Evolutionary conservation across 2,329 filamentous ascomycete genomes (phyloP).

Genomic region (Phialocephala sp.): DNA sequence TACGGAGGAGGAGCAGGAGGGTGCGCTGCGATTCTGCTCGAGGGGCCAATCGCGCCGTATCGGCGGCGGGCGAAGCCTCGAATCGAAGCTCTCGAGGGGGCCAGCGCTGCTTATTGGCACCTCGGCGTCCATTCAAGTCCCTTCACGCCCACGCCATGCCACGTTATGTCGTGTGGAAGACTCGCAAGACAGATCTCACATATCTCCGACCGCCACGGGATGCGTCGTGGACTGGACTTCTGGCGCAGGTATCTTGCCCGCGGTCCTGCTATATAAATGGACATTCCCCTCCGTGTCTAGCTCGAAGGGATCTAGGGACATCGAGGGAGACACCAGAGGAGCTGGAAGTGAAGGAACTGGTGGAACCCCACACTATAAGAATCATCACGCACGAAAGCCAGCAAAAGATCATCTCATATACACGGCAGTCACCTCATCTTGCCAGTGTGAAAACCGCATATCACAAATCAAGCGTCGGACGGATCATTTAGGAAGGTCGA

Average conservation of each 20-base stretch:
- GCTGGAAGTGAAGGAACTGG: not conserved
- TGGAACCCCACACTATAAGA: not conserved
- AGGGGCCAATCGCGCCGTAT: constrained; percentile 17
- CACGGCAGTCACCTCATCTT: not conserved
- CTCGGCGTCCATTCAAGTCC: not conserved
- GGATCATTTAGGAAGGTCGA: constrained; percentile 9
- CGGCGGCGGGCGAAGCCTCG: constrained; percentile 10
- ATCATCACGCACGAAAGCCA: not conserved
- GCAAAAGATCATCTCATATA: constrained; percentile 10
- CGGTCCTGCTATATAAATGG: constrained; percentile 7
- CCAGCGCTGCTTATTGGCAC: not conserved
- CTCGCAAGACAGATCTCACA: constrained; percentile 7
- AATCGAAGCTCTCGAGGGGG: not conserved
- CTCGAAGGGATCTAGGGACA: not conserved
- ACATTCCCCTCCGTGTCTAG: constrained; percentile 9
- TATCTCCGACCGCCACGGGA: not conserved
- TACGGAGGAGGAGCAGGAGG: not conserved
- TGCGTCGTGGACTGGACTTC: not conserved
- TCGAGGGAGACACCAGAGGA: not conserved
- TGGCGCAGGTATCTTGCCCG: constrained; percentile 8
- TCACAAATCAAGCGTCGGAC: constrained; percentile 1
- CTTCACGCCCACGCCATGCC: not conserved
- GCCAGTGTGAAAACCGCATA: not conserved
- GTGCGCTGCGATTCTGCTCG: not conserved
- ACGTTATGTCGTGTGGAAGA: not conserved